Base-by-base conservation (phyloP, 2,329 filamentous ascomycete genomes). In the Colletotrichum gloeosporioides region DNA sequence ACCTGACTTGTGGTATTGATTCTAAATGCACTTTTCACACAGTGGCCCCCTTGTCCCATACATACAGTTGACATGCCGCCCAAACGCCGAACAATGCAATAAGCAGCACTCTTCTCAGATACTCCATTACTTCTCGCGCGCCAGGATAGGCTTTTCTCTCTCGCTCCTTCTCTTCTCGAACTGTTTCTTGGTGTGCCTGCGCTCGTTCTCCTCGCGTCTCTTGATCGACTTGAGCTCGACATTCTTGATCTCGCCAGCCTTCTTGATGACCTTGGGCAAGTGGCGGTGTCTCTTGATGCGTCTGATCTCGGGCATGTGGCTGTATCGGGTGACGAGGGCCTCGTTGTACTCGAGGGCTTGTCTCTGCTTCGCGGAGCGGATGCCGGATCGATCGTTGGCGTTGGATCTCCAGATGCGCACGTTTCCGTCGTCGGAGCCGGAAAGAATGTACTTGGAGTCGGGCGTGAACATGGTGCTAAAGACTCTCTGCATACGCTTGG, bases 401-500 rank as follows among this genome's bases (percentile, higher is more conserved):
- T 96, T 92, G 39, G 96, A 92, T 78, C 97, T 92, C 97, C 97
- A 99, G 49, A 99, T 88, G 44, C 96, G 86, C 69, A 89, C 90
- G 83, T 98, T 98, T 78, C 97, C 97, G 83, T 99, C 97, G 83
- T 99, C 97, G 16, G 94, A 97, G 59, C 96, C 97, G 7, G 94
- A 96, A 63, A 99, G 90, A 27, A 99, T 87, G 83, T 98, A 99
- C 80, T 95, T 95, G 79, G 94, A 93, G 84, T 99, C 97, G 8
- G 96, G 95, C 0, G 96, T 97, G 90, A 95, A 99, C 77, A 91
- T 92, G 64, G 93, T 93, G 12, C 94, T 93, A 87, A 98, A 98
- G 72, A 98, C 96, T 80, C 96, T 92, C 88, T 99, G 96, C 96
- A 98, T 98, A 78, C 97, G 93, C 87, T 98, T 98, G 22, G 97